Base-by-base conservation (phyloP, 75 land plant species). In the Ceratopteris richardii region DNA sequence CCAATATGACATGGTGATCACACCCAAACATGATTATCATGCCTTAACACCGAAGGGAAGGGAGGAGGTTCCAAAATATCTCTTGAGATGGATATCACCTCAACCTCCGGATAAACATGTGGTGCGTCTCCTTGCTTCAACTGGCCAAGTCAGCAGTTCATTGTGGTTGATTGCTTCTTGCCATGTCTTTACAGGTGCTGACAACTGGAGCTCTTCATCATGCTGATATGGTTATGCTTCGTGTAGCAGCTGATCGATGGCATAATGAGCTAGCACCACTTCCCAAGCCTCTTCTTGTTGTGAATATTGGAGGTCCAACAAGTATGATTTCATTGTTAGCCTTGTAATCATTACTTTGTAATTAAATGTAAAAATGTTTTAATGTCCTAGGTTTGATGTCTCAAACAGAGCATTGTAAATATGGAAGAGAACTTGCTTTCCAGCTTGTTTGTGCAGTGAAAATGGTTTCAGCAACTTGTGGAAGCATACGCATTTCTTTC, bases 261-360 rank as follows among this genome's bases (percentile, higher is more conserved):
- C 94, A 89, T 61, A 80, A 75, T 62, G 89, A 80, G 68, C 61
- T 93, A 51, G 80, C 90, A 13, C 77, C 82, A 44, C 68, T 88
- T 17, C 78, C 82, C 54, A 93, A 85, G 71, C 98, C 98, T 28
- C 65, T 93, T 44, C 75, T 93, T 65, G 80, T 93, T 30, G 90
- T 93, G 36, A 93, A 85, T 68, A 81, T 93, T 31, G 98, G 98
- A 28, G 90, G 98, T 13, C 90, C 98, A 51, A 79, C 88, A 67
- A 70, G 98, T 93, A 82, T 80, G 52, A 30, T 62, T 27, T 25
- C 22, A 10, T 43, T 4, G 1, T 19, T 3, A 54, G 16, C 9
- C 10, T 25, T 54, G 17, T 3, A 7, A 21, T 7, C 24, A 1
- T 54, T 10, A 26, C 5, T 54, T 54, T 21, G 20, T 53, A 21